Evolutionary conservation across 192 early-diverging fungal species (phyloP), one percentile per base, ranked within the genome.

Genomic region (Chytriomyces hyalinus): DNA sequence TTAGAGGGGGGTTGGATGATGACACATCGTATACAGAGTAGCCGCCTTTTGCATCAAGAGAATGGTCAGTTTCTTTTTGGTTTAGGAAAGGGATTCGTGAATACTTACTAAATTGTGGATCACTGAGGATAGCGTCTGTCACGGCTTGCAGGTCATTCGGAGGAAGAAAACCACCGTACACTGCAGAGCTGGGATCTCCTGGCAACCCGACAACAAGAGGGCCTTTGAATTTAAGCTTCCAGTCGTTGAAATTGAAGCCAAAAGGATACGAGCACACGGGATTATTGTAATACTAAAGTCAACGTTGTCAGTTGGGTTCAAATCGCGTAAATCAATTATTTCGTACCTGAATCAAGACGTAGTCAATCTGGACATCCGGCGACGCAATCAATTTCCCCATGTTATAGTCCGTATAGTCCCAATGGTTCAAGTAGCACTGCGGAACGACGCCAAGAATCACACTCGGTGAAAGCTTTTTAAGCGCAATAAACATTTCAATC

Each of bases 1-100:
- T 44, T 0, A 48, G 20, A 7, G 57, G 71, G 6, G 71, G 71
- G 45, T 73, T 73, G 6, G 26, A 62, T 9, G 71, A 61, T 7
- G 71, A 73, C 6, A 73, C 71, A 22, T 73, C 71, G 26, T 73
- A 73, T 15, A 73, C 60, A 6, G 26, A 28, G 71, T 49, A 73
- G 43, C 71, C 71, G 15, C 28, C 59, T 10, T 2, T 57, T 26
- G 24, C 20, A 2, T 2, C 1, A 57, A 57, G 53, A 2, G 36
- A 36, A 2, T 36, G 1, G 6, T 70, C 49, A 57, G 69, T 8
- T 20, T 70, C 69, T 10, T 24, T 20, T 62, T 62, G 53, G 20
- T n/a, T 0, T 2, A 13, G 53, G 53, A 57, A 57, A 5, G 53
- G 4, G 4, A 57, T n/a, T 13, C 2, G 2, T 20, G 43, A 62